Base-by-base conservation (phyloP, 306 rosid species). In the Calophaca sinica region DNA sequence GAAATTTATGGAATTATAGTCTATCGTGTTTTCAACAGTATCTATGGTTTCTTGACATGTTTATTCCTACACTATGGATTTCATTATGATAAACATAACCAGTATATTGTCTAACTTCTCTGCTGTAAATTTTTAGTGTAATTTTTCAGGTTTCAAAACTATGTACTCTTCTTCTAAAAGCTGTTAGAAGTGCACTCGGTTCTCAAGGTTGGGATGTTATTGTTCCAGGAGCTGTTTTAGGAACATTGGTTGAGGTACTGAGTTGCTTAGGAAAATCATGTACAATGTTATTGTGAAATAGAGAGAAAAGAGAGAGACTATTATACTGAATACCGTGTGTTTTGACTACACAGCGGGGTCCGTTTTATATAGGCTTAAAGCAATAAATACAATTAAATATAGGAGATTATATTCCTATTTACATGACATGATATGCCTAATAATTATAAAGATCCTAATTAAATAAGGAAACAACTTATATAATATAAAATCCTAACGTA, bases 131-230 rank as follows among this genome's bases (percentile, higher is more conserved):
- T 82, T 67, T 61, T 80, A 94, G 99, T 74, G 92, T 94, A 55
- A 92, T 94, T 79, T 94, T 94, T 72, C 99, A 94, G 96, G 97
- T 94, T 76, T 94, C 99, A 31, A 94, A 92, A 82, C 87, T 94
- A 13, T 94, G 96, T 74, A 90, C 96, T 13, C 81, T 94, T 70
- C 93, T 94, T 74, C 80, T 90, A 58, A 94, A 92, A 86, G 91
- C 97, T 50, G 92, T 88, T 67, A 90, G 99, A 90, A 87, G 72
- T 63, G 32, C 84, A 33, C 85, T 94, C 79, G 99, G 90, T 84
- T 92, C 97, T 62, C 85, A 92, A 75, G 99, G 99, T 78, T 94
- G 99, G 99, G 99, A 94, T 86, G 92, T 94, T 79, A 86, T 94
- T 77, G 99, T 94, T 77, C 96, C 96, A 4, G 99, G 97, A 82